These are phyloP conservation scores for Nevesoporus exiguus DNA, from an alignment of 768 basidiomycete species.

Conservation along the genomic window DNA sequence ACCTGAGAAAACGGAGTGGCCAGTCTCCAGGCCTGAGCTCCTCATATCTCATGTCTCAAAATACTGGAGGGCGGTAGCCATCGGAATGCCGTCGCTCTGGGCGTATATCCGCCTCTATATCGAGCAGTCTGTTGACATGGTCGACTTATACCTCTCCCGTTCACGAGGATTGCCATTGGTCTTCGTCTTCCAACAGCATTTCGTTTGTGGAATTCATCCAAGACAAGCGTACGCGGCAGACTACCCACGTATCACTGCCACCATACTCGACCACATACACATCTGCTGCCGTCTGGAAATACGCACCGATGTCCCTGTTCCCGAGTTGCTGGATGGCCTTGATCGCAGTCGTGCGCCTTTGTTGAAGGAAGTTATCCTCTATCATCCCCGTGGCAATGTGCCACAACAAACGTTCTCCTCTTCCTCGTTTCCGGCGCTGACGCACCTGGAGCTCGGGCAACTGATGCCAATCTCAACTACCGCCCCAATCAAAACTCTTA, in stretches of 20 bases:
- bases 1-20: slow-evolving; percentile 7
- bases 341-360: slow-evolving; percentile 22
- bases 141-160: slow-evolving; percentile 27
- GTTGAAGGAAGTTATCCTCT: slow-evolving; percentile 23
- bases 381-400: slow-evolving; percentile 17
- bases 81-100: slow-evolving; percentile 41
- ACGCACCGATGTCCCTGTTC: slow-evolving; percentile 22
- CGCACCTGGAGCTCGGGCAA: slow-evolving; percentile 22
- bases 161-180: slow-evolving; percentile 24
- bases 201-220: slow-evolving; percentile 18
- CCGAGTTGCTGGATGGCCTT: slow-evolving; percentile 24
- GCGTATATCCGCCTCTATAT: slow-evolving; percentile 27
- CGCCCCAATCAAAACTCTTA: slow-evolving; percentile 17
- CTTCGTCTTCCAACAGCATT: slow-evolving; percentile 23
- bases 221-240: slow-evolving; percentile 20
- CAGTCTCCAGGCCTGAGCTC: slow-evolving; percentile 27
- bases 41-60: slow-evolving; percentile 41
- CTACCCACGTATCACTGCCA: slow-evolving; percentile 20
- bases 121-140: slow-evolving; percentile 25
- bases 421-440: slow-evolving; percentile 21
- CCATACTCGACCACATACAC: slow-evolving; percentile 28
- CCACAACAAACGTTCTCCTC: slow-evolving; percentile 13
- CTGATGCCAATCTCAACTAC: slow-evolving; percentile 15
- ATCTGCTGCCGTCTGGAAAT: slow-evolving; percentile 26
- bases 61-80: slow-evolving; percentile 40